Evolutionary conservation across 2,329 filamentous ascomycete genomes (phyloP), one percentile per base, ranked within the genome.

Genomic region (Claviceps cyperi): DNA sequence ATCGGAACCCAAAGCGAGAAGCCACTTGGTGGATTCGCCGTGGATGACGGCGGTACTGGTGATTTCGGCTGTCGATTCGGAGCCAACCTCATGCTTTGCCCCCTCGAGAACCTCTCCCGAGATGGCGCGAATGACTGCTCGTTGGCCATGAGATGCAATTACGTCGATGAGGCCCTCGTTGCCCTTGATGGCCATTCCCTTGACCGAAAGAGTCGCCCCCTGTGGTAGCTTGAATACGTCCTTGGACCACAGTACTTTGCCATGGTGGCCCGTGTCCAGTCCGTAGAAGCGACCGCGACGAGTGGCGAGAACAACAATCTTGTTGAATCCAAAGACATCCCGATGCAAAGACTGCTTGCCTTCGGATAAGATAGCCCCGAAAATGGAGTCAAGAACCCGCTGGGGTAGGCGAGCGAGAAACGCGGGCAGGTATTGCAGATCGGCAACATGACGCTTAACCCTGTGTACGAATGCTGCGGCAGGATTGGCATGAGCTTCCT

Each of bases 241-340:
- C 45, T 77, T 72, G 44, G 78, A 83, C 92, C 92, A 97, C 17
- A 86, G 66, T 9, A 95, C 71, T 37, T 74, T 74, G 4, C 89
- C 89, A 13, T 83, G 74, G 52, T 81, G 82, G 22, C 82, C 86
- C 36, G 83, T 80, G 64, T 95, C 83, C 19, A 98, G 70, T 3
- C 83, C 87, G 56, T 90, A 84, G 17, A 97, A 69, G 55, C 85
- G 82, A 14, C 90, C 90, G 51, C 81, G 82, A 50, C 79, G 75
- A 2, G 90, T 95, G 5, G 84, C 89, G 47, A 95, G 71, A 51
- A 96, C 73, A 5, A 90, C 77, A 35, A 91, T 70, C 66, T 95
- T 94, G 64, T 86, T 83, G 66, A 96, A 91, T 4, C 91, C 91
- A 64, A 97, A 97, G 39, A 75, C 79, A 59, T 92, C 85, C 15